Percentiles rank a stretch among this genome's conserved stretches.
Conservation (phyloP, 2,329 filamentous ascomycete species). For the Colletotrichum nymphaeae region DNA sequence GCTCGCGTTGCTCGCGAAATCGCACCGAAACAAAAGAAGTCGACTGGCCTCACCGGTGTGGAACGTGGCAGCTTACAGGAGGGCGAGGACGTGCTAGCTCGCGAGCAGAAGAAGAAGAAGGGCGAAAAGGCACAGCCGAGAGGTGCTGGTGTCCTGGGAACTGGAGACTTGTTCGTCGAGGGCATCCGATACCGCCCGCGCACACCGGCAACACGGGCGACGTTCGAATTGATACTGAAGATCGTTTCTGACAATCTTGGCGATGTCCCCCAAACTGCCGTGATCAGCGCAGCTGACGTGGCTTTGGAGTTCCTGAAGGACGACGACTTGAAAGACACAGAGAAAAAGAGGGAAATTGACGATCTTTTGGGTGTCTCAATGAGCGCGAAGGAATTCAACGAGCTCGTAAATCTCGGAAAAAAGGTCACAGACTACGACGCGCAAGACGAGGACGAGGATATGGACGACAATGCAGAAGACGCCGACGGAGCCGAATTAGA, state of each 20-base stretch:
- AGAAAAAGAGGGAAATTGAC: constrained; percentile 98
- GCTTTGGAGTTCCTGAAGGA: constrained; percentile 94
- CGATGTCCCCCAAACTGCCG: constrained; percentile 91
- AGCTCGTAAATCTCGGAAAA: constrained; percentile 94
- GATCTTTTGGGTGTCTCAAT: constrained; percentile 88
- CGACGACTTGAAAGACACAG: constrained; percentile 94
- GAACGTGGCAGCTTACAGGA: constrained; percentile 82
- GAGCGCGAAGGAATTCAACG: constrained; percentile 93
- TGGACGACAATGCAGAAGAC: constrained; percentile 75
- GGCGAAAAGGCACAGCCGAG: constrained; percentile 75
- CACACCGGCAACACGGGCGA: constrained; percentile 90
- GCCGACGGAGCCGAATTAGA: constrained; percentile 83
- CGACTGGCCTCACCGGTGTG: constrained; percentile 73
- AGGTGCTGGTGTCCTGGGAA: constrained; percentile 82
- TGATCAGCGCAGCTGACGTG: constrained; percentile 92
- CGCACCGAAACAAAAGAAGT: constrained; percentile 85
- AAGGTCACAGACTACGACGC: constrained; percentile 99
- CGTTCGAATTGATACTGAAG: constrained; percentile 93
- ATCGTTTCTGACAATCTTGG: constrained; percentile 89
- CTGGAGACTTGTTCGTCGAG: constrained; percentile 88
- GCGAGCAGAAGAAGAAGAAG: constrained; percentile 89
- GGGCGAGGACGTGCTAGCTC: constrained; percentile 83
- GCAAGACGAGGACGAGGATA: constrained; percentile 93
- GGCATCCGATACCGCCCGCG: constrained; percentile 92
- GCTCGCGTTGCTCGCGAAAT: constrained; percentile 82